Evolutionary conservation across 108 stramenopile genomes (phyloP), one percentile per base, ranked within the genome.

Genomic region (Conticribra guillardii): DNA sequence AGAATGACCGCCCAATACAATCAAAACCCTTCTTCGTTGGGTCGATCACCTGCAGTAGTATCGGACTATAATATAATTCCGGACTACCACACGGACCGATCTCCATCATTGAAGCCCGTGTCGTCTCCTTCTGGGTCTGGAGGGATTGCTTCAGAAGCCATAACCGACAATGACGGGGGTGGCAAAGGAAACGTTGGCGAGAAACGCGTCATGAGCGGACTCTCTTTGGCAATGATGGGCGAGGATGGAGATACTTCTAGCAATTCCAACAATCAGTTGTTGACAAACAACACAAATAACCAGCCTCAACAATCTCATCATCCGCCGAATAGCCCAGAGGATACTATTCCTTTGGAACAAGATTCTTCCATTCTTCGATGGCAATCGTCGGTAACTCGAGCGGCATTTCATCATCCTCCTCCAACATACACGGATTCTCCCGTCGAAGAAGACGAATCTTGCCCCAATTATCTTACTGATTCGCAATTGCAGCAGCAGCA

Each of bases 331-430:
- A 47, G 7, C 24, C 5, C 4, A 1, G 24, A 63, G 61, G 46
- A 56, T 1, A n/a, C n/a, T n/a, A 37, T 29, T 32, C 1, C 30
- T 24, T 27, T 29, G 46, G 37, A 11, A 9, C 37, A 41, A 41
- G 37, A 41, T 41, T 5, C 37, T 41, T 41, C 37, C 37, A 41
- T 61, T 24, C 17, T 65, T 9, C 56, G 54, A 0, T 70, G 60
- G 51, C 64, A 64, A 67, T 71, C 70, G 23, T 50, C 70, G 0
- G 70, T 53, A 14, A 71, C 78, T 23, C 60, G 77, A 31, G 78
- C 78, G 29, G 79, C 79, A 59, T 80, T 80, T 57, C 79, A 80
- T 60, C 68, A 64, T 2, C 74, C 79, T 31, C 79, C 79, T 22
- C 31, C 56, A 5, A 41, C 37, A 11, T 41, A 41, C 37, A 41